phyloP scores from a whole-genome alignment of 441 rosid genomes.

The Syzygium malaccense region DNA sequence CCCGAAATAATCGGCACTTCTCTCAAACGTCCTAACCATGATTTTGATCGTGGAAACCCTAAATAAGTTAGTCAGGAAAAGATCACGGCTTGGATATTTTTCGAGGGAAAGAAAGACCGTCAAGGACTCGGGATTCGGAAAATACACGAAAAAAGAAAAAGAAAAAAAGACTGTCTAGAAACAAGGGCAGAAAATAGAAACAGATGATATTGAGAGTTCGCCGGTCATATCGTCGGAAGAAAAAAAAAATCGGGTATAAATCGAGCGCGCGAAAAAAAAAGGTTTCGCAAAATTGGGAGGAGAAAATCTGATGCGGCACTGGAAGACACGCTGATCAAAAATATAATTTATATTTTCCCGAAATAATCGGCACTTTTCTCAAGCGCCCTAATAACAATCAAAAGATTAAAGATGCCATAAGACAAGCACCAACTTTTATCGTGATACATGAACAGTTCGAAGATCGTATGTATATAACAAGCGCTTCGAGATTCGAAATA shows the following conservation, averaged over 20 bases:
- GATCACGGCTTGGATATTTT: neutral
- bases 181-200: neutral
- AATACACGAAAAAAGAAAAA: too few species aligned
- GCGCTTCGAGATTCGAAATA: accelerated
- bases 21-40: neutral
- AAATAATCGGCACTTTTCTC: neutral
- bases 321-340: neutral
- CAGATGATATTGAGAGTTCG: neutral
- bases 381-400: neutral
- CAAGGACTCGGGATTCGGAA: too few species aligned
- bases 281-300: neutral
- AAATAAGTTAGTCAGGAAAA: too few species aligned
- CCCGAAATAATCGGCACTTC: neutral
- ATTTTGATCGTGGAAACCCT: too few species aligned
- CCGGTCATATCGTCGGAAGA: too few species aligned
- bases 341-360: neutral
- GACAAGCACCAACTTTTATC: too few species aligned
- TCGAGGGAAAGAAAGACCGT: neutral
- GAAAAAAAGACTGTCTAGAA: too few species aligned
- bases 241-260: neutral
- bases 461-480: neutral
- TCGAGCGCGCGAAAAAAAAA: neutral
- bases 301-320: neutral
- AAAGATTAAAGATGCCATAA: too few species aligned
- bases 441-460: accelerated